phyloP scores from a whole-genome alignment of 176 grass and related monocot species.

The Puccinellia tenuiflora region DNA sequence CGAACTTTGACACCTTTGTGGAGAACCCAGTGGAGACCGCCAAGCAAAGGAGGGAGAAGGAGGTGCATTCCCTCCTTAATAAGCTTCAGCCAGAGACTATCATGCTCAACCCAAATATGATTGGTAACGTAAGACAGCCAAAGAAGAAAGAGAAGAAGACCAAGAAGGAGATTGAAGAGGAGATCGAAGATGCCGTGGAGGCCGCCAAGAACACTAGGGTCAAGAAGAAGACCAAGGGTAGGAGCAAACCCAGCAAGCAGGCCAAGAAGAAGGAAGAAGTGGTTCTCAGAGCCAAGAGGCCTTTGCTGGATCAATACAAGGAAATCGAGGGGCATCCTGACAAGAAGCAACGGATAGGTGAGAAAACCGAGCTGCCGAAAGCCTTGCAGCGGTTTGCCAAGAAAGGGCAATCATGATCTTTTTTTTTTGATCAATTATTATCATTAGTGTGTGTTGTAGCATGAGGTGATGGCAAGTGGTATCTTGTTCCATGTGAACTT shows the following conservation, averaged over 20 bases:
- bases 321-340: slow-evolving; percentile 7
- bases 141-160: slow-evolving; percentile 56
- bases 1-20: slow-evolving; percentile 84
- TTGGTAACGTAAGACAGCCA: slow-evolving; percentile 51
- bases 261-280: slow-evolving; percentile 69
- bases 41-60: slow-evolving; percentile 85
- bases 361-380: slow-evolving; percentile 47
- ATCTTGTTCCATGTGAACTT: slow-evolving; percentile 1
- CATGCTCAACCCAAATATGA: slow-evolving; percentile 73
- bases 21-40: slow-evolving; percentile 73
- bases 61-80: slow-evolving; percentile 70
- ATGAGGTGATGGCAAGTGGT: neutral
- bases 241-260: slow-evolving; percentile 80
- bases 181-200: slow-evolving; percentile 55
- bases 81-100: slow-evolving; percentile 84
- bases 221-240: slow-evolving; percentile 97
- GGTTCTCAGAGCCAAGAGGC: slow-evolving; percentile 67
- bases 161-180: slow-evolving; percentile 53
- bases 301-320: slow-evolving; percentile 47
- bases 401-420: slow-evolving; percentile 29
- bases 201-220: slow-evolving; percentile 44
- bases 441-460: neutral
- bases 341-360: slow-evolving; percentile 42
- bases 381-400: slow-evolving; percentile 65
- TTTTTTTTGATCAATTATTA: neutral